Evolutionary conservation across 257 asterid genomes (phyloP).

Genomic region (Nicotiana tabacum): DNA sequence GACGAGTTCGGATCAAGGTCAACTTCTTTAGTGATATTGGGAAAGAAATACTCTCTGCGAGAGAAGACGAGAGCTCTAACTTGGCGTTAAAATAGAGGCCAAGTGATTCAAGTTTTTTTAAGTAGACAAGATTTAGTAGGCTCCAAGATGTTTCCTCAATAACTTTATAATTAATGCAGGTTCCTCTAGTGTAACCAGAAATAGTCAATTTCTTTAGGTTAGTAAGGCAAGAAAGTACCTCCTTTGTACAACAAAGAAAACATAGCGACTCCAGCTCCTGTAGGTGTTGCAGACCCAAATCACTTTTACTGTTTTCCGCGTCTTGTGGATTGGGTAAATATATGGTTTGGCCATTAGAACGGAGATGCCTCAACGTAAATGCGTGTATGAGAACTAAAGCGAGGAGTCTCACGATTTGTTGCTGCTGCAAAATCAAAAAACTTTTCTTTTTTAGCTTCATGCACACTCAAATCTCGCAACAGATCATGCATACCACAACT

Average conservation of each 20-base stretch:
- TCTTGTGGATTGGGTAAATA: neutral
- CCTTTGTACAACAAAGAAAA: neutral
- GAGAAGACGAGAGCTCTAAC: neutral
- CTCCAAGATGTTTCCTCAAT: neutral
- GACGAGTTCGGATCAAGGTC: neutral
- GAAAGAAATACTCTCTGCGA: too few relatives aligned
- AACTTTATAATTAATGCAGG: neutral
- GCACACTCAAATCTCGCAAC: neutral
- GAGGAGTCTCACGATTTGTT: neutral
- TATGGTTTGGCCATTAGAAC: neutral
- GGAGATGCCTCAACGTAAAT: neutral
- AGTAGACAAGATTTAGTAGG: neutral
- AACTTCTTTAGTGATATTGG: too few relatives aligned
- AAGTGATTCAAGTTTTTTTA: neutral
- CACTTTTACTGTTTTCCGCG: neutral
- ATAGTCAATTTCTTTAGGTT: neutral
- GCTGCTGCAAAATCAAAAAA: neutral
- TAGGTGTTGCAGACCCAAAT: neutral
- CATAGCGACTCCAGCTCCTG: neutral
- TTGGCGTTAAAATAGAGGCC: too few relatives aligned
- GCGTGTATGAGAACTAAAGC: neutral
- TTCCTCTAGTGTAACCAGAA: too few relatives aligned
- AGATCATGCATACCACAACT: constrained; percentile 5
- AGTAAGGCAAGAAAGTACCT: neutral
- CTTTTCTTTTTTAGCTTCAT: neutral